phyloP scores from a whole-genome alignment of 805 yeast genomes.

The Ogataea allantospora region DNA sequence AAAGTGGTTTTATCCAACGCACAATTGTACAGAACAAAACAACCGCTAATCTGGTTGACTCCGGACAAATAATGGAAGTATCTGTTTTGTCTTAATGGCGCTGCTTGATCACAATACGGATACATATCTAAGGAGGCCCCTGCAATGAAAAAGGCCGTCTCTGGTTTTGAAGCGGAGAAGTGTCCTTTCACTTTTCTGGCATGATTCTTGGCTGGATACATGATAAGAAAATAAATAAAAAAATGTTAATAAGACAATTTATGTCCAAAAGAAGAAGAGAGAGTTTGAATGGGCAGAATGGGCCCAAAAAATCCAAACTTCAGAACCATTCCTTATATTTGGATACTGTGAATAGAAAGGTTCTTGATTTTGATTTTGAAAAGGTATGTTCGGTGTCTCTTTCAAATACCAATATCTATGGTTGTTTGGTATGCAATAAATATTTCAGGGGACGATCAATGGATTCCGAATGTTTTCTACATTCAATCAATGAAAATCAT shows the following conservation, averaged over 20 bases:
- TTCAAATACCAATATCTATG: constrained; percentile 59
- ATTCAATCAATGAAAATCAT: constrained; percentile 61
- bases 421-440: constrained; percentile 73
- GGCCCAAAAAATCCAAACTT: constrained; percentile 2
- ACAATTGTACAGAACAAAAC: constrained; percentile 61
- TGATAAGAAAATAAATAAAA: constrained; percentile 3
- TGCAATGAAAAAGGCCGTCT: constrained; percentile 49
- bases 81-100: constrained; percentile 82
- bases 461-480: constrained; percentile 65
- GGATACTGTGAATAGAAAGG: constrained; percentile 42
- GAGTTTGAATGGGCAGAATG: not conserved
- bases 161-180: constrained; percentile 26
- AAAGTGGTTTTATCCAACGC: constrained; percentile 56
- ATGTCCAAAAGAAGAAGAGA: constrained; percentile 4
- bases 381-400: constrained; percentile 64
- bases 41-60: constrained; percentile 69
- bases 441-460: constrained; percentile 66
- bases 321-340: constrained; percentile 29
- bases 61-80: constrained; percentile 89
- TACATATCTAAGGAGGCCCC: constrained; percentile 59
- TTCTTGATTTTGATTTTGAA: constrained; percentile 67
- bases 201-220: constrained; percentile 81
- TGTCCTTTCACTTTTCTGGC: constrained; percentile 48
- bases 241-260: not conserved
- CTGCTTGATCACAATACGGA: constrained; percentile 77